Evolutionary conservation across 2,329 filamentous ascomycete species (phyloP).

Genomic region (Trichophyton rubrum): DNA sequence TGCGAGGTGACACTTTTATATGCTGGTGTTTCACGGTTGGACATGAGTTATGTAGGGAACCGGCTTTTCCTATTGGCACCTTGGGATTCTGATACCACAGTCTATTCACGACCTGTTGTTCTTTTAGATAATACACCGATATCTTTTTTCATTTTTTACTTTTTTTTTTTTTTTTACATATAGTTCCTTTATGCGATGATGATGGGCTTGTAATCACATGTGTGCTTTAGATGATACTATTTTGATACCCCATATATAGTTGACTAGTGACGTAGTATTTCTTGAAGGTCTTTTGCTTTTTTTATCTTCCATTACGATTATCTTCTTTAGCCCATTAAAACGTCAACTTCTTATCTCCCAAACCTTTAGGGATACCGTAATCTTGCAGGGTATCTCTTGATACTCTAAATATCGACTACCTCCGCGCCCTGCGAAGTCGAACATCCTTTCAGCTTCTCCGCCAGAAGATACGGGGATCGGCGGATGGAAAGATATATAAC

Average conservation of each 20-base stretch:
- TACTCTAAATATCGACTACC: not conserved
- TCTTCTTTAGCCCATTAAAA: not conserved
- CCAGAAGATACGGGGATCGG: not conserved
- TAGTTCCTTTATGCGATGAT: not conserved
- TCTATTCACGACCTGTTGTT: not conserved
- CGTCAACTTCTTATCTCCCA: not conserved
- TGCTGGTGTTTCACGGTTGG: not conserved
- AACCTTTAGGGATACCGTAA: not conserved
- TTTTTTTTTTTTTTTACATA: not conserved
- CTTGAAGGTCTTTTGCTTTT: not conserved
- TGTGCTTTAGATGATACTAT: not conserved
- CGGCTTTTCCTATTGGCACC: not conserved
- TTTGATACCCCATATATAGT: not conserved
- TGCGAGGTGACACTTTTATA: not conserved
- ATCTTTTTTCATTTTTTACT: not conserved
- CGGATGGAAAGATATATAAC: not conserved
- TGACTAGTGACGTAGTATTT: not conserved
- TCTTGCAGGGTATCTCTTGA: not conserved
- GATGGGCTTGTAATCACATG: not conserved
- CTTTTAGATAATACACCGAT: not conserved
- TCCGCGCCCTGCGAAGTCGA: not conserved
- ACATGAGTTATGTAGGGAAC: not conserved
- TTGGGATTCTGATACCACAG: not conserved
- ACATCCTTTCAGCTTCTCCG: not conserved
- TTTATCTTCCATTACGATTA: not conserved